A percentile compares a stretch with the other conserved stretches of the same genome.
These are phyloP conservation scores for Avena sativa DNA, from an alignment of 176 grass and related monocot genomes.

Conservation along the genomic window DNA sequence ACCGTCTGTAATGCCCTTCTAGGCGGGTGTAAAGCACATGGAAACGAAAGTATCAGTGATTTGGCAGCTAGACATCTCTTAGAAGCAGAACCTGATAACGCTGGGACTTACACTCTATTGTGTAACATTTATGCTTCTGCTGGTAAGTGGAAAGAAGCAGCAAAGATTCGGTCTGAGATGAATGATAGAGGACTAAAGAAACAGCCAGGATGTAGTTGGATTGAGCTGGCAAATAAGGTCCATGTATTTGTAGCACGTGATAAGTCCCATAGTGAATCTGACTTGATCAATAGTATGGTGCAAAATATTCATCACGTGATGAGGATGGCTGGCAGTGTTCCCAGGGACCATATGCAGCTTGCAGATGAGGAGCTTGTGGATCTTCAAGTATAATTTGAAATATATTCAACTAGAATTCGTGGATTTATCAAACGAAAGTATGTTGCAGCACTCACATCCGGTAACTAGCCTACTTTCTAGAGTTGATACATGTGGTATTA, in stretches of 20 bases:
- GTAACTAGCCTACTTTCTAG: not conserved
- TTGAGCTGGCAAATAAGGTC: slow-evolving; percentile 79
- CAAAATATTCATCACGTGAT: slow-evolving; percentile 73
- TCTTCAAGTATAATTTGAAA: slow-evolving; percentile 32
- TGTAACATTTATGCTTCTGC: slow-evolving; percentile 87
- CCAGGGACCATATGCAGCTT: slow-evolving; percentile 22
- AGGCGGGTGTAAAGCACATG: slow-evolving; percentile 72
- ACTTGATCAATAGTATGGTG: slow-evolving; percentile 50
- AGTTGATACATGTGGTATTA: too few relatives aligned
- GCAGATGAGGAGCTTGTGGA: slow-evolving; percentile 29
- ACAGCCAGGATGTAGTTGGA: slow-evolving; percentile 92
- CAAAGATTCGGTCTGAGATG: slow-evolving; percentile 73
- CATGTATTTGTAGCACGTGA: slow-evolving; percentile 82
- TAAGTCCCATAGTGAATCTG: slow-evolving; percentile 66
- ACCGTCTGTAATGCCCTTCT: slow-evolving; percentile 73
- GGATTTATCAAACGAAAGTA: slow-evolving; percentile 21
- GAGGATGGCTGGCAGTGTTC: slow-evolving; percentile 32
- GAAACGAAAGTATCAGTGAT: slow-evolving; percentile 65
- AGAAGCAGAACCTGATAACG: slow-evolving; percentile 73
- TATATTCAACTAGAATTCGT: not conserved
- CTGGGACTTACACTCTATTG: slow-evolving; percentile 74
- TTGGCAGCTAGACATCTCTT: slow-evolving; percentile 67
- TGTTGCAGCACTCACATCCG: not conserved
- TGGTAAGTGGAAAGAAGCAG: slow-evolving; percentile 88
- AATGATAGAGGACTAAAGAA: slow-evolving; percentile 80